A percentile compares a stretch with the other conserved stretches of the same genome.
Evolutionary conservation across 495 filamentous ascomycete species (phyloP).

Genomic region (Usnea hakonensis): DNA sequence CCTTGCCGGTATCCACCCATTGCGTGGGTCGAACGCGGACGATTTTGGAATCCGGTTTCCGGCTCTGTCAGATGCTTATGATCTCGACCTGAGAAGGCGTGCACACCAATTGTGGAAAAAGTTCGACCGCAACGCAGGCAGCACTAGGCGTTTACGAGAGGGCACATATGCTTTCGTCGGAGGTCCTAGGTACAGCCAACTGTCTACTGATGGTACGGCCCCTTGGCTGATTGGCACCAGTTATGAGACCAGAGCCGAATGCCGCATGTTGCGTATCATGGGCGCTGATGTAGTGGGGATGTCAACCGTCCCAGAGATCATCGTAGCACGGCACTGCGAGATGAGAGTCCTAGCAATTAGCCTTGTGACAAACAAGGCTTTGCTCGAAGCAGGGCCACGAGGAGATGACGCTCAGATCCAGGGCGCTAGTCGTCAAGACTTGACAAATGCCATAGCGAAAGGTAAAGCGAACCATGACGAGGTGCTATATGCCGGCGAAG

Average conservation of each 20-base stretch:
- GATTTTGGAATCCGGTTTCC: conserved; percentile 65
- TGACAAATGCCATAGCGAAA: conserved; percentile 49
- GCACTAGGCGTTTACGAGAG: conserved; percentile 52
- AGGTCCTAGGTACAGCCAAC: conserved; percentile 53
- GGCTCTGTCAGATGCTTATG: conserved; percentile 68
- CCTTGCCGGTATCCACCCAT: conserved; percentile 58
- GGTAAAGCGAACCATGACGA: conserved; percentile 69
- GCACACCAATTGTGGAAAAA: conserved; percentile 56
- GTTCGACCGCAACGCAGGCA: conserved; percentile 31
- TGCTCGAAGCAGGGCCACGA: conserved; percentile 54
- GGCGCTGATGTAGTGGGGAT: conserved; percentile 72
- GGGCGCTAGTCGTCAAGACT: conserved; percentile 36
- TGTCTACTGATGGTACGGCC: background rate
- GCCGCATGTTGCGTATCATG: conserved; percentile 57
- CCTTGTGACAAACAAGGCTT: conserved; percentile 67
- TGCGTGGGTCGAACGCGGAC: conserved; percentile 63
- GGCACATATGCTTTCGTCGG: conserved; percentile 69
- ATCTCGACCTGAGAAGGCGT: conserved; percentile 54
- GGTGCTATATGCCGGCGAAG: conserved; percentile 56
- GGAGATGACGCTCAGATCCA: conserved; percentile 49
- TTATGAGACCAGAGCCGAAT: conserved; percentile 72
- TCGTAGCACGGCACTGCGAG: conserved; percentile 63
- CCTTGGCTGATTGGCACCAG: conserved; percentile 30
- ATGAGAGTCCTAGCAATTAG: conserved; percentile 66
- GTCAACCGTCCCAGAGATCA: conserved; percentile 72